phyloP scores from a whole-genome alignment of 169 alveolate genomes.

The Plasmodium gallinaceum region DNA sequence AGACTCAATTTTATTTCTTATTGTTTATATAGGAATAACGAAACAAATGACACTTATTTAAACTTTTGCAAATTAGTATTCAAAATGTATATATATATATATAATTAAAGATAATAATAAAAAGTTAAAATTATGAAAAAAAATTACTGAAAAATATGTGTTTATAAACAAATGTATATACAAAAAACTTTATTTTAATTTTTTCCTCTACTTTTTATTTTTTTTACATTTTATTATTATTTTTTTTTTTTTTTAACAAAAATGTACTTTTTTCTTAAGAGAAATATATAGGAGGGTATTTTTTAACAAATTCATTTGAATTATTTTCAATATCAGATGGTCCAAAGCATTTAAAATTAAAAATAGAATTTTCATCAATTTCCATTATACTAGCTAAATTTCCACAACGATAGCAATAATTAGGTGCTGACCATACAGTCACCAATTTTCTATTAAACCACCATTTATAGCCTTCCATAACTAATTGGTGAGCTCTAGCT shows the following conservation, averaged over 20 bases:
- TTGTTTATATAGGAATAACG: too few relatives aligned
- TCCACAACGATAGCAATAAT: slow-evolving; percentile 99
- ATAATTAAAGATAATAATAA: too few relatives aligned
- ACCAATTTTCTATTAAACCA: slow-evolving; percentile 94
- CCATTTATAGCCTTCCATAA: slow-evolving; percentile 99
- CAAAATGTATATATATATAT: too few relatives aligned
- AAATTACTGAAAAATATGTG: too few relatives aligned
- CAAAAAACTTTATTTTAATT: neutral
- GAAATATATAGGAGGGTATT: slow-evolving; percentile 52
- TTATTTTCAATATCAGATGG: slow-evolving; percentile 24
- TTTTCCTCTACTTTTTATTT: too few relatives aligned
- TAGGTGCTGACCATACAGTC: slow-evolving; percentile 99
- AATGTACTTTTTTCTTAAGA: slow-evolving; percentile 2
- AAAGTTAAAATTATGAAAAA: too few relatives aligned
- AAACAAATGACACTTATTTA: too few relatives aligned
- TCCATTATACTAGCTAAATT: slow-evolving; percentile 98
- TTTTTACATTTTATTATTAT: too few relatives aligned
- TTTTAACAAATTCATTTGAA: neutral
- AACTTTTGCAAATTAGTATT: too few relatives aligned
- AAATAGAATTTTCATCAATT: slow-evolving; percentile 91
- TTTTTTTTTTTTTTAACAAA: too few relatives aligned
- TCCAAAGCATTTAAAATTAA: slow-evolving; percentile 47
- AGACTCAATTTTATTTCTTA: too few relatives aligned
- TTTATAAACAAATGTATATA: neutral
- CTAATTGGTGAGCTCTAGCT: slow-evolving; percentile 99